These are phyloP conservation scores for Citrus reticulata DNA, from an alignment of 345 rosid species.

Conservation along the genomic window DNA sequence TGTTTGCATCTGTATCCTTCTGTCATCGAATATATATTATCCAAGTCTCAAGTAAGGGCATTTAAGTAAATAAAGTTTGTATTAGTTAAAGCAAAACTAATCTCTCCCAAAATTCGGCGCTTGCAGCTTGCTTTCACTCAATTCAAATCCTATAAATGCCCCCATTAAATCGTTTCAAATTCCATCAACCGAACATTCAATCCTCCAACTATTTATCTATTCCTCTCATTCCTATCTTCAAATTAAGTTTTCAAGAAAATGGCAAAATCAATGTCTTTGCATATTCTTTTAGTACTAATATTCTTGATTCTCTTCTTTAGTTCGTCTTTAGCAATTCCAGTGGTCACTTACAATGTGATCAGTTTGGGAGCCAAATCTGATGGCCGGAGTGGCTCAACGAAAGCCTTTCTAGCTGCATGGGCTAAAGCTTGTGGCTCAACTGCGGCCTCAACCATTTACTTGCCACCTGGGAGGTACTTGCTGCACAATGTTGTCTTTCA, in stretches of 20 bases:
- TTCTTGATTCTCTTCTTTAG: slow-evolving; percentile 8
- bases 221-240: neutral
- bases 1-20: no score
- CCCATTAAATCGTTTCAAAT: neutral
- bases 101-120: neutral
- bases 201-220: neutral
- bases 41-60: no score
- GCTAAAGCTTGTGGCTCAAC: slow-evolving; percentile 44
- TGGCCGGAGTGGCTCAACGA: no score
- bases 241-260: slow-evolving; percentile 13
- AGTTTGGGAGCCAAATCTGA: no score
- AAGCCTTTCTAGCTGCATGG: slow-evolving; percentile 35
- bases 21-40: no score
- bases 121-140: neutral
- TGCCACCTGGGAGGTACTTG: slow-evolving; percentile 52
- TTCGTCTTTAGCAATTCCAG: neutral
- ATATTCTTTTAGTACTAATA: neutral
- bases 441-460: slow-evolving; percentile 42
- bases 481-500: slow-evolving; percentile 35
- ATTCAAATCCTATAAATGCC: neutral
- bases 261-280: slow-evolving; percentile 13
- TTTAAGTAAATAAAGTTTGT: no score
- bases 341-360: no score
- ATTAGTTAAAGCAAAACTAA: no score
- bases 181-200: neutral